Conservation (phyloP, 202 grass and related monocot species). For the Dendrocalamus latiflorus region DNA sequence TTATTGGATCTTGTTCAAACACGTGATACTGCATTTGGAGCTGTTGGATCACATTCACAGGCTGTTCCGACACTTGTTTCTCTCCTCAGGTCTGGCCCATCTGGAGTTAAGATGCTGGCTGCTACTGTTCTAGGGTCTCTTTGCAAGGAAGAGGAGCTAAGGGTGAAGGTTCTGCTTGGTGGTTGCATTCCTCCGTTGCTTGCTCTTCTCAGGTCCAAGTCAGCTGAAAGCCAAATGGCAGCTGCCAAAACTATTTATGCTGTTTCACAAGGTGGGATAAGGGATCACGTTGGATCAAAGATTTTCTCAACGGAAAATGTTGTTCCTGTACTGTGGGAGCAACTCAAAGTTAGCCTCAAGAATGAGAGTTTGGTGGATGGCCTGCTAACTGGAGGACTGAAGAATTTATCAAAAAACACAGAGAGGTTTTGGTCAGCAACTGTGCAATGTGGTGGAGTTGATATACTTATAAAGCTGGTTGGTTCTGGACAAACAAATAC, state of each 20-base stretch:
- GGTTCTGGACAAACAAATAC: conserved; percentile 68
- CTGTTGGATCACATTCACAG: conserved; percentile 87
- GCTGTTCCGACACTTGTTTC: conserved; percentile 93
- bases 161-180: conserved; percentile 93
- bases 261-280: conserved; percentile 95
- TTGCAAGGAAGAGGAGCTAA: conserved; percentile 97
- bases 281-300: conserved; percentile 99
- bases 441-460: conserved; percentile 81
- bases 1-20: conserved; percentile 95
- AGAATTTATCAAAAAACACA: conserved; percentile 93
- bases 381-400: conserved; percentile 87
- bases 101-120: conserved; percentile 83
- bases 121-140: conserved; percentile 93
- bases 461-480: conserved; percentile 92
- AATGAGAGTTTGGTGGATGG: conserved; percentile 80
- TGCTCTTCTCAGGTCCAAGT: conserved; percentile 86
- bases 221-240: conserved; percentile 76
- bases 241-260: conserved; percentile 97
- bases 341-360: conserved; percentile 84
- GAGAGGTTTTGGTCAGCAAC: conserved; percentile 92
- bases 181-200: conserved; percentile 99
- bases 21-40: conserved; percentile 89
- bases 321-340: conserved; percentile 92
- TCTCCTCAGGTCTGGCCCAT: conserved; percentile 87
- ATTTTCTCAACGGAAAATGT: conserved; percentile 97